phyloP scores from a whole-genome alignment of 257 asterid genomes.

The Oldenlandia corymbosa region DNA sequence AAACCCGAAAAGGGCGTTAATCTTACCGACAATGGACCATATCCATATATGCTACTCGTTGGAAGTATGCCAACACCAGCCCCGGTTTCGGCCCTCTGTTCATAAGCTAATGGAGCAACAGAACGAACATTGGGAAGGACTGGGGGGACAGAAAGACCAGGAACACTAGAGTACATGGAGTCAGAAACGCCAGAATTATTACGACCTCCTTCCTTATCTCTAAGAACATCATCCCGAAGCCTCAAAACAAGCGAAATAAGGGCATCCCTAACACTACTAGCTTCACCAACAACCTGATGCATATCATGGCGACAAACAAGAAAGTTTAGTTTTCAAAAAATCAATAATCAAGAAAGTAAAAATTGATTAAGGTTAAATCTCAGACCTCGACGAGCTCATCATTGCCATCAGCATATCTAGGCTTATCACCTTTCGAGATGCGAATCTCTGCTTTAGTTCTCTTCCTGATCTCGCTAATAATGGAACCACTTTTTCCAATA shows the following conservation, averaged over 20 bases:
- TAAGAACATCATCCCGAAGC: constrained; percentile 81
- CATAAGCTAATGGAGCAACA: constrained; percentile 53
- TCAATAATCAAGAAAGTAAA: constrained; percentile 4
- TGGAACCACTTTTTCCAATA: constrained; percentile 86
- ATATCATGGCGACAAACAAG: constrained; percentile 24
- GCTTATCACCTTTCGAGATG: constrained; percentile 82
- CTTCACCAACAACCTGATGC: constrained; percentile 63
- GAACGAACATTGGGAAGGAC: constrained; percentile 46
- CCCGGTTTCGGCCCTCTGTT: constrained; percentile 61
- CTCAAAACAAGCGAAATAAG: constrained; percentile 82
- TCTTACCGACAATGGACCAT: constrained; percentile 62
- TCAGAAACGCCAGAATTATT: constrained; percentile 59
- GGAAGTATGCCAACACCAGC: constrained; percentile 56
- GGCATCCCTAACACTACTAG: constrained; percentile 75
- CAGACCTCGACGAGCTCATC: constrained; percentile 92
- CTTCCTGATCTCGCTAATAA: constrained; percentile 79
- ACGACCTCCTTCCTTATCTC: constrained; percentile 54
- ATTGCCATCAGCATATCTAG: constrained; percentile 55
- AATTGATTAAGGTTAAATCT: neutral
- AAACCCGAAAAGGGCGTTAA: neutral
- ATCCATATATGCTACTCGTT: constrained; percentile 62
- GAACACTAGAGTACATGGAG: constrained; percentile 40
- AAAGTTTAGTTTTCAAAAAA: neutral
- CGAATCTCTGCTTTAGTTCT: constrained; percentile 78
- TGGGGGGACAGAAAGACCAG: constrained; percentile 54